These are phyloP conservation scores for Mercurialis annua DNA, from an alignment of 345 rosid genomes.

Conservation along the genomic window DNA sequence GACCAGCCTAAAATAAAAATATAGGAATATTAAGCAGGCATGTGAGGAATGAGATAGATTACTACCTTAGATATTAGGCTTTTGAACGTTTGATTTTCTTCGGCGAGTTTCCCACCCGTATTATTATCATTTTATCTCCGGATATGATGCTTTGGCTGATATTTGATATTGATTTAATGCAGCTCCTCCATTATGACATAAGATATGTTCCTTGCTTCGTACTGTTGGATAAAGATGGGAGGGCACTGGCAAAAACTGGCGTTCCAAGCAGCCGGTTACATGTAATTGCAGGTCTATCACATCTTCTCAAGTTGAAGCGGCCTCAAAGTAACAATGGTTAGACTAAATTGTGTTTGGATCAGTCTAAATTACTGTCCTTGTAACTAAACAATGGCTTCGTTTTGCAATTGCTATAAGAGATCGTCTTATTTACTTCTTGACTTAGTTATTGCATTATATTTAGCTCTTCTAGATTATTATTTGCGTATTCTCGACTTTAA, in stretches of 20 bases:
- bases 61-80: no score
- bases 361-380: background rate
- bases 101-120: no score
- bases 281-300: conserved; percentile 84
- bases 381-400: background rate
- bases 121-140: background rate
- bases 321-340: conserved; percentile 17
- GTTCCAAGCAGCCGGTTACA: conserved; percentile 80
- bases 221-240: conserved; percentile 76
- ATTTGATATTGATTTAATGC: conserved; percentile 19
- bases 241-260: conserved; percentile 80
- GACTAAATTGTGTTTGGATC: background rate
- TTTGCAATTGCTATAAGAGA: background rate
- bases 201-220: conserved; percentile 92
- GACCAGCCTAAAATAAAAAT: no score
- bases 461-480: background rate
- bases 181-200: conserved; percentile 90
- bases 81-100: no score
- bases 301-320: conserved; percentile 75
- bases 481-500: no score
- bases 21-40: no score
- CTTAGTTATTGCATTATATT: background rate
- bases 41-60: no score
- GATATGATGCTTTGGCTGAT: conserved; percentile 1
- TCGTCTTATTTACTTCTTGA: background rate